Evolutionary conservation across 2,329 filamentous ascomycete genomes (phyloP), one percentile per base, ranked within the genome.

Genomic region (Ophiostoma quercus): DNA sequence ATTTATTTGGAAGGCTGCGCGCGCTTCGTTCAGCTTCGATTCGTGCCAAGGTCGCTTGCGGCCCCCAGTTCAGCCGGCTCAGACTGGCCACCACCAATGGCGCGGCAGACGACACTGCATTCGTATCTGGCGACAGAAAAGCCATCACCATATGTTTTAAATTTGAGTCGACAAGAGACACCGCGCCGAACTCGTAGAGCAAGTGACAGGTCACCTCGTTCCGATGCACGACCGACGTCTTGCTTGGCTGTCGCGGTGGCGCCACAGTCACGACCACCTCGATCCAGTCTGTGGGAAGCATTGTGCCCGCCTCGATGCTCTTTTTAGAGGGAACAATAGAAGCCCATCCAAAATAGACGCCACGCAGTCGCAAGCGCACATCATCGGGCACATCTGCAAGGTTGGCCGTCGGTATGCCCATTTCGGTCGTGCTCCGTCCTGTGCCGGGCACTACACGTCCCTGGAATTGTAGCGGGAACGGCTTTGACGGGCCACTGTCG

Each of bases 331-430:
- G 66, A 14, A 66, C 66, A 79, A 87, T 74, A 0, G 82, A 78
- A 0, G 83, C 84, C 88, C 89, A 91, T 2, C 87, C 88, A 54
- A 89, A 87, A 74, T 88, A 91, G 7, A 88, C 82, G 0, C 89
- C 89, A 14, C 80, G 78, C 67, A 91, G 80, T 2, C 84, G 82
- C 72, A 84, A 78, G 29, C 82, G 79, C 57, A 89, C 76, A 43
- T 85, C 81, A 34, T 84, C 83, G 0, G 85, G 80, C 0, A 89
- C 79, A 11, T 80, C 82, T 0, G 74, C 74, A 1, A 91, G 76
- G 71, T 84, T 87, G 0, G 87, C 83, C 0, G 84, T 87, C 0
- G 86, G 85, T 1, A 84, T 78, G 0, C 82, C 82, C 6, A 83
- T 77, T 51, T 82, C 77, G 12, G 74, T 72, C 3, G 74, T 75